Evolutionary conservation across 1,284 basidiomycete species (phyloP), one percentile per base, ranked within the genome.

Genomic region (Trametes sp.): DNA sequence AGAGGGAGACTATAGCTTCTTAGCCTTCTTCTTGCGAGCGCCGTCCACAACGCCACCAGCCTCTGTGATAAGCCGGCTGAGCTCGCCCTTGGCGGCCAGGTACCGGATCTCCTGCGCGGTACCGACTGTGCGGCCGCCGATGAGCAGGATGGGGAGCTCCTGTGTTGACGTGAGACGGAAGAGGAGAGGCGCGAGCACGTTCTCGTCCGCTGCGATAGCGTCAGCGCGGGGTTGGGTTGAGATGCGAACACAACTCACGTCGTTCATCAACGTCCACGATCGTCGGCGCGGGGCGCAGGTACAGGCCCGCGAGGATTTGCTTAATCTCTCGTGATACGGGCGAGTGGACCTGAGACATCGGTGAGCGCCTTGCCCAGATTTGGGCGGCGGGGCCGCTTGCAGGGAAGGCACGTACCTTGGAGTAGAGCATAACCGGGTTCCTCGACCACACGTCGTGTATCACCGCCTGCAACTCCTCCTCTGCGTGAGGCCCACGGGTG

Each of bases 381-480:
- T 11, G n/a, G 48, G 29, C 59, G 54, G 31, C 26, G 19, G 14
- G 31, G 24, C 62, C 48, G 41, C 52, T 14, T 36, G 44, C 24
- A 21, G 44, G 57, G 59, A 54, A 56, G 24, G 69, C 54, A 72
- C 84, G 70, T 78, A 90, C 92, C 81, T 91, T 92, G 62, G 89
- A 85, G 71, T 92, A 90, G 19, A 95, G 78, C 64, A 95, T 85
- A 50, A 95, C 84, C 0, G 94, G 94, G 73, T 93, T 89, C 53
- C 86, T 81, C 8, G 82, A 72, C 90, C 93, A 94, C 31, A 82
- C 79, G 54, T 80, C 78, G 23, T 65, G 64, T 8, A 79, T 74
- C 44, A 81, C 64, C 10, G 74, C 70, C 23, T 72, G 73, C n/a
- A 81, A 65, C 70, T 80, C 78, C n/a, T 74, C 70, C 13, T 76